These are phyloP conservation scores for Orbilia quercus DNA, from an alignment of 2,329 filamentous ascomycete genomes.

Conservation along the genomic window DNA sequence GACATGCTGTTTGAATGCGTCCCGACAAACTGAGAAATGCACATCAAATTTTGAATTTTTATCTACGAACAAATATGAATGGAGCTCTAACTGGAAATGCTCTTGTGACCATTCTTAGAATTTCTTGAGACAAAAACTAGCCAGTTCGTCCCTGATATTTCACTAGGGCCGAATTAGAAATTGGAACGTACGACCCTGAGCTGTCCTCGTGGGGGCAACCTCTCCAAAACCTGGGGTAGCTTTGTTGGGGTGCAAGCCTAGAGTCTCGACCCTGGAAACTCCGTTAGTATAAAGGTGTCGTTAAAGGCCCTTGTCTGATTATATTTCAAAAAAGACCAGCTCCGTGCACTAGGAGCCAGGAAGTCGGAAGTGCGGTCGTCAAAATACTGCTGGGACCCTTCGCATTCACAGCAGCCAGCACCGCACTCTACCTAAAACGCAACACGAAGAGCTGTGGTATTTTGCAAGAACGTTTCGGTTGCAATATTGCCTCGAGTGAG, in stretches of 20 bases:
- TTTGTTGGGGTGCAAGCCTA: conserved; percentile 17
- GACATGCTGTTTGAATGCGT: conserved; percentile 12
- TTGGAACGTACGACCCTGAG: conserved; percentile 31
- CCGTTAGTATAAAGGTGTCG: conserved; percentile 42
- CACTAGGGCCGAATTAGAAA: conserved; percentile 37
- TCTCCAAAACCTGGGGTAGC: conserved; percentile 50
- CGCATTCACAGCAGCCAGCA: conserved; percentile 2
- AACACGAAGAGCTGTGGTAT: conserved; percentile 43
- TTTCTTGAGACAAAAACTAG: neutral
- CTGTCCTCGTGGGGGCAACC: conserved; percentile 39
- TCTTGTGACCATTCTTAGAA: conserved; percentile 39
- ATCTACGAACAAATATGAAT: too few relatives aligned
- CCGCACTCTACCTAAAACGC: conserved; percentile 40
- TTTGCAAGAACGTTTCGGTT: conserved; percentile 4
- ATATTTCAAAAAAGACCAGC: conserved; percentile 29
- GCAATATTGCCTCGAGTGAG: neutral
- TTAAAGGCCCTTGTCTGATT: conserved; percentile 35
- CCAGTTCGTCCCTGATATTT: conserved; percentile 24
- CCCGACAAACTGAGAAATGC: conserved; percentile 34
- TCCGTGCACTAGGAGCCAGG: conserved; percentile 44
- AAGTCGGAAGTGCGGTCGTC: neutral
- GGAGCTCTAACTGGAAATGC: conserved; percentile 26
- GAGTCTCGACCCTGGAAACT: conserved; percentile 2
- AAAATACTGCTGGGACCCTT: conserved; percentile 15
- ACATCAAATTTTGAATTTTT: conserved; percentile 20